Base-by-base conservation (phyloP, 225 moss, liverwort and hornwort genomes). In the Polytrichum commune region DNA sequence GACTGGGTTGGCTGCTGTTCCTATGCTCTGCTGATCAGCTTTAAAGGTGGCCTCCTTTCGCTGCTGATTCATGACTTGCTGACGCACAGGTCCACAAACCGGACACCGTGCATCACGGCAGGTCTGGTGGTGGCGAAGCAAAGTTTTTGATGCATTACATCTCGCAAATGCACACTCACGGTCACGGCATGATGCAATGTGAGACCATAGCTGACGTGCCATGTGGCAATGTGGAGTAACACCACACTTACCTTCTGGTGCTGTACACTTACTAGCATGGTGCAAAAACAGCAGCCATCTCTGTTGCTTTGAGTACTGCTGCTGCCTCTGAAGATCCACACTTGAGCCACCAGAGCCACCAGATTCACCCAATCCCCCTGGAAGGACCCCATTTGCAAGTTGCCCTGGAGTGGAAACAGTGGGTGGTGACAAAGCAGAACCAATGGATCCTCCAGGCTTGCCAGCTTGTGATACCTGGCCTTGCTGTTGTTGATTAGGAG, bases 281-380 rank as follows among this genome's bases (percentile, higher is more conserved):
- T 91, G 85, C 73, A 97, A 76, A 69, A 97, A 97, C 26, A 97
- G 77, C 25, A 97, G 73, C 97, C 97, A 97, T 60, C 90, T 91
- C 73, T 94, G 94, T 87, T 97, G 97, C 79, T 97, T 97, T 18
- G 88, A 88, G 74, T 97, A 97, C 73, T 97, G 97, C 71, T 94
- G 94, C 54, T 92, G 90, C 53, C 97, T 89, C 76, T 97, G 97
- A 19, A 82, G 82, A 82, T 97, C 96, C 75, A 92, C 84, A 30
- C 77, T 73, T 35, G 77, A 66, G 27, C 81, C 73, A 69, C 79
- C 67, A 54, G 77, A 68, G 29, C 79, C 72, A 69, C 80, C 67
- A 69, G 77, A 64, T 28, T 90, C 87, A 60, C 68, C 71, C 68
- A 71, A 81, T 72, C 86, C 95, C 62, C 70, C 72, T 67, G 86